These are phyloP conservation scores for Tulasnella sp. DNA, from an alignment of 768 basidiomycete species.

Conservation along the genomic window DNA sequence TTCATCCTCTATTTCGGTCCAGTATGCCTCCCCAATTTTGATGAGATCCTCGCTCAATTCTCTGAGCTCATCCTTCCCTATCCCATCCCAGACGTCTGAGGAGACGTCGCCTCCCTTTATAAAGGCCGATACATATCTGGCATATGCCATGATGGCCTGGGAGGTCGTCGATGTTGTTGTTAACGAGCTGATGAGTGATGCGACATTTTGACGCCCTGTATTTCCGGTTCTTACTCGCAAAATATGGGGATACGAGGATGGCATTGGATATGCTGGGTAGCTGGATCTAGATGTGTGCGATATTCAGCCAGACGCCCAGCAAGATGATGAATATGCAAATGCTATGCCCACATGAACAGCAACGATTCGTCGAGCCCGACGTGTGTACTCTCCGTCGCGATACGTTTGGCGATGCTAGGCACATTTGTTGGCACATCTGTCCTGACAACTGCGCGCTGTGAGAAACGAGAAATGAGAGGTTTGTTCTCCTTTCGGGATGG, in stretches of 20 bases:
- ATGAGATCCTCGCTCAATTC: conserved; percentile 11
- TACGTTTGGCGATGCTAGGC: neutral
- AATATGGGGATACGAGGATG: conserved; percentile 13
- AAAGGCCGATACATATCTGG: neutral
- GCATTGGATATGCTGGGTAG: conserved; percentile 13
- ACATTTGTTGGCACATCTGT: neutral
- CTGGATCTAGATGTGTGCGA: neutral
- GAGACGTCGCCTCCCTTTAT: neutral
- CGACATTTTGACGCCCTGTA: neutral
- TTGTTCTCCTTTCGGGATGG: neutral
- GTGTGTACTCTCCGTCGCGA: neutral
- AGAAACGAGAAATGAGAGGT: neutral
- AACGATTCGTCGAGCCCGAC: neutral
- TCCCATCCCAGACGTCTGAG: neutral
- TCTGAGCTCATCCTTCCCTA: conserved; percentile 10
- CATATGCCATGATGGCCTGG: neutral
- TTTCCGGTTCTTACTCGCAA: neutral
- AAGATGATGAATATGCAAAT: neutral
- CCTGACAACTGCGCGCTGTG: neutral
- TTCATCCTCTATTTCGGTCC: neutral
- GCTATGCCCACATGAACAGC: neutral
- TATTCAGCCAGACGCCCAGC: neutral
- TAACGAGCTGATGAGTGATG: neutral
- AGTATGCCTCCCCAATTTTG: neutral
- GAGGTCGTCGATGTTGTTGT: neutral